Base-by-base conservation (phyloP, 2,329 filamentous ascomycete genomes). In the Botryotinia globosa region DNA sequence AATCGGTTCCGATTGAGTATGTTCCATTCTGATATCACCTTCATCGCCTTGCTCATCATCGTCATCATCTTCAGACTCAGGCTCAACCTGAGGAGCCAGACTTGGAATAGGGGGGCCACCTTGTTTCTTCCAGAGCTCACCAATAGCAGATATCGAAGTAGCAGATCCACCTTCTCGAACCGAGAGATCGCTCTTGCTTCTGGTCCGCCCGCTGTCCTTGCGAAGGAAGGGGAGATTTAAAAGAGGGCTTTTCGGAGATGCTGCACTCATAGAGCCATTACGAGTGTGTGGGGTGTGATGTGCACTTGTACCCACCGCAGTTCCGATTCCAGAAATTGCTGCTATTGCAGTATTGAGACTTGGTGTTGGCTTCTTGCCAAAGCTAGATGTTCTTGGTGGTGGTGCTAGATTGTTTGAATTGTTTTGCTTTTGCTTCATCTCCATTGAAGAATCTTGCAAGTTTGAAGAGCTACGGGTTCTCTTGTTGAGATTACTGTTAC, bases 41-140 rank as follows among this genome's bases (percentile, higher is more conserved):
- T 91, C 90, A 54, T 91, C 88, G 4, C 86, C 86, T 20, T 87
- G 85, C 1, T 90, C 89, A 1, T 90, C 88, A 4, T 91, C 88
- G 0, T 91, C 88, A 4, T 90, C 88, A 2, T 86, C 84, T 6
- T 85, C 84, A 12, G 74, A 77, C 25, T 74, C 73, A n/a, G 76
- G 76, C 69, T 75, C 74, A 62, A 81, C 80, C 34, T 85, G 85
- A n/a, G 85, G 85, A 37, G 85, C 84, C 58, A 89, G 82, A 72
- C 83, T 87, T 29, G 86, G 84, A 77, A 89, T 85, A 16, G 88
- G 88, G 1, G 87, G 87, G 5, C 88, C 88, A 68, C 88, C 88
- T 75, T 87, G 84, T 65, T 82, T 84, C 54, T 84, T 87, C 83
- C 88, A 87, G 51, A 90, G 82, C 69, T 86, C 85, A 18, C 83